Base-by-base conservation (phyloP, 169 alveolate genomes). In the Theileria equi region DNA sequence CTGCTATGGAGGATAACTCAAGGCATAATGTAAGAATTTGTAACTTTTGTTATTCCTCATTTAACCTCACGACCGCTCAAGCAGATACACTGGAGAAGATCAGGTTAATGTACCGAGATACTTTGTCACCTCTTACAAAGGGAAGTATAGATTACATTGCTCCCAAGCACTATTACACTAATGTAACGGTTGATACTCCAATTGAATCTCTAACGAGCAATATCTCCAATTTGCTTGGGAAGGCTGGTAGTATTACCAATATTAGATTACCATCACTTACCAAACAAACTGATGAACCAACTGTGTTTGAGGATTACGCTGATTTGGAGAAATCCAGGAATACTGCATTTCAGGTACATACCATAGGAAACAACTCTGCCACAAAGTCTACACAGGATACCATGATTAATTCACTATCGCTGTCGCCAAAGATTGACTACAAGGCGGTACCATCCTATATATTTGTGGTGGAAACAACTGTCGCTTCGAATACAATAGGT, bases 71-170 rank as follows among this genome's bases (percentile, higher is more conserved):
- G 29, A 80, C 74, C 16, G 67, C 65, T 40, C 84, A 80, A 49
- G 32, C 59, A 5, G 48, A 26, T 19, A 87, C 72, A 28, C 41
- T 85, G 52, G 60, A 40, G 29, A 44, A 43, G 38, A 47, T 80
- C 35, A 74, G 66, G 66, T 81, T 73, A 19, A 53, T 68, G 32
- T 44, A 62, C 29, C 54, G 36, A 11, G 38, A 55, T 6, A 31
- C 53, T 32, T 47, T 58, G 17, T 26, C 54, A 43, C 36, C 23
- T 3, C 69, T 69, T 8, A 44, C 73, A 49, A 66, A 69, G 41
- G 89, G 89, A 1, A 80, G 88, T 59, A 81, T 85, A 25, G 91
- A 85, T 52, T 80, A 65, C 44, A 52, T 85, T 2, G 84, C 88
- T 3, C 91, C 91, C 0, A 57, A 72, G 10, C 68, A 53, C 11